Evolutionary conservation across 1,284 basidiomycete genomes (phyloP).

Genomic region (Porodaedalea pini): DNA sequence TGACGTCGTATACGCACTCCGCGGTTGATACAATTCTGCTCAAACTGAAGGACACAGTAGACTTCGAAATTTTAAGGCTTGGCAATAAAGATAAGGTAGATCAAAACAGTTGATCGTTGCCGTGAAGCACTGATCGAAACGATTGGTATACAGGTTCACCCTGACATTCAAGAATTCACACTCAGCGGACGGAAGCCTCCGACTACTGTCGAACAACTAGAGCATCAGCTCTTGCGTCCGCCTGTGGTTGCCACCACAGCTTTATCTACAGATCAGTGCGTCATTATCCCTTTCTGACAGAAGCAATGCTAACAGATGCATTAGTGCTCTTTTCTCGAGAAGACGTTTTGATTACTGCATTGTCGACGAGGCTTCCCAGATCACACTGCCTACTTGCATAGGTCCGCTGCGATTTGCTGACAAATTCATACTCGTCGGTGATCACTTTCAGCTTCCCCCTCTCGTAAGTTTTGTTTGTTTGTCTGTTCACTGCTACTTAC

Average conservation of each 20-base stretch:
- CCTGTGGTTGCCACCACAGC: conserved; percentile 96
- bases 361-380: conserved; percentile 97
- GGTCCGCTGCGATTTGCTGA: conserved; percentile 90
- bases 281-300: conserved; percentile 17
- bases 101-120: conserved; percentile 8
- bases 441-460: conserved; percentile 95
- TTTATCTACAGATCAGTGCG: conserved; percentile 89
- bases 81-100: conserved; percentile 90
- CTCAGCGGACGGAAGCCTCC: conserved; percentile 54
- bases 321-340: conserved; percentile 79
- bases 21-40: conserved; percentile 94
- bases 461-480: conserved; percentile 49
- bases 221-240: conserved; percentile 77
- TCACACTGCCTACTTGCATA: conserved; percentile 92
- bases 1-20: conserved; percentile 95
- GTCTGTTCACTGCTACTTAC: background rate
- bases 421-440: conserved; percentile 92
- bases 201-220: conserved; percentile 71
- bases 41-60: conserved; percentile 64
- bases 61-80: conserved; percentile 77
- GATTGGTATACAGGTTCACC: conserved; percentile 62
- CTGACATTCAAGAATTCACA: conserved; percentile 70
- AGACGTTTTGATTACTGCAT: conserved; percentile 96
- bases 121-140: background rate
- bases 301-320: background rate